Conservation (phyloP, 768 basidiomycete genomes). For the Boletus sp. region DNA sequence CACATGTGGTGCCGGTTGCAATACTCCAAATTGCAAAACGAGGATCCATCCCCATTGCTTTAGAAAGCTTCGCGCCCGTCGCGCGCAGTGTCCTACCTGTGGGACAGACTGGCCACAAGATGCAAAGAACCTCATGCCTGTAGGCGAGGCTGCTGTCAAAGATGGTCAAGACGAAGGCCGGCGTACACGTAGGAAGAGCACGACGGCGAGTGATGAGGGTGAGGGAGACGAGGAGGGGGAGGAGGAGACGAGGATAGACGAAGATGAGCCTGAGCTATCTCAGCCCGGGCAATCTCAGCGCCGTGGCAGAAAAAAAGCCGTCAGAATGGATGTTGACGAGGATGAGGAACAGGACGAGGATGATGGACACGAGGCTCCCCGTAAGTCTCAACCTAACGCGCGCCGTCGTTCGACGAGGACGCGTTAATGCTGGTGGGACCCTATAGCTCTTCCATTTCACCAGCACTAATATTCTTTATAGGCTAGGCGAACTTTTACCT, state of each 20-base stretch:
- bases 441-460: neutral
- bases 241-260: slow-evolving; percentile 36
- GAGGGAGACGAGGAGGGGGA: slow-evolving; percentile 40
- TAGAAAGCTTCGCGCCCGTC: slow-evolving; percentile 43
- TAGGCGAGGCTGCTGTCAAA: slow-evolving; percentile 69
- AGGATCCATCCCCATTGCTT: slow-evolving; percentile 68
- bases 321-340: slow-evolving; percentile 44
- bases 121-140: slow-evolving; percentile 43
- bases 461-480: slow-evolving; percentile 5
- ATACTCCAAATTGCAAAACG: slow-evolving; percentile 56
- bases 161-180: slow-evolving; percentile 54
- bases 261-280: slow-evolving; percentile 32
- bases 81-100: slow-evolving; percentile 55
- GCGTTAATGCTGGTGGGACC: slow-evolving; percentile 7
- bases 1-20: slow-evolving; percentile 66
- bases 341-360: slow-evolving; percentile 38
- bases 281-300: slow-evolving; percentile 28
- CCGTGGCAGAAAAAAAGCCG: slow-evolving; percentile 28
- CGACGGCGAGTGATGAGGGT: slow-evolving; percentile 36
- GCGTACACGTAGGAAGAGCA: slow-evolving; percentile 33
- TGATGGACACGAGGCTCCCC: slow-evolving; percentile 21
- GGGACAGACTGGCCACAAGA: slow-evolving; percentile 55
- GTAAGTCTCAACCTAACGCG: slow-evolving; percentile 12
- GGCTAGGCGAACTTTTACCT: slow-evolving; percentile 10
- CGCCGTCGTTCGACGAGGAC: slow-evolving; percentile 21